These are phyloP conservation scores for Sordariomycetes sp. DNA, from an alignment of 2,329 filamentous ascomycete species.

Conservation along the genomic window DNA sequence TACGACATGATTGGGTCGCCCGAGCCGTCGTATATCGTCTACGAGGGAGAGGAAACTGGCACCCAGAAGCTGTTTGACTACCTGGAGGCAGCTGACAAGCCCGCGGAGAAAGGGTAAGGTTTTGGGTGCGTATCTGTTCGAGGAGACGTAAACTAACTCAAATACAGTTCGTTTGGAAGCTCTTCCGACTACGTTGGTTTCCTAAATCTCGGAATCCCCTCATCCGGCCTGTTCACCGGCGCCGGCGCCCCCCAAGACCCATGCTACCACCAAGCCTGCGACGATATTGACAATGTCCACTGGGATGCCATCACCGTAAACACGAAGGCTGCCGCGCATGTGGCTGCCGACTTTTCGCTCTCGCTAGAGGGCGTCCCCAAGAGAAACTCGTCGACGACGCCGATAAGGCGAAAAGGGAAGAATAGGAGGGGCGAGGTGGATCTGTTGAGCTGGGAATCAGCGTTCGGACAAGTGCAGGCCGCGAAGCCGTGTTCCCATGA, in stretches of 20 bases:
- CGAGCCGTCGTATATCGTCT: conserved; percentile 25
- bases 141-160: background rate
- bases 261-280: conserved; percentile 24
- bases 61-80: conserved; percentile 22
- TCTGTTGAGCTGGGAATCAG: conserved; percentile 2
- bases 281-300: conserved; percentile 25
- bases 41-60: conserved; percentile 26
- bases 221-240: conserved; percentile 28
- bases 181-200: conserved; percentile 31
- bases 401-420: background rate
- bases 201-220: conserved; percentile 25
- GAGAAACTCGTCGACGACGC: conserved; percentile 14
- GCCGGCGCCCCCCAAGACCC: conserved; percentile 21
- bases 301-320: conserved; percentile 21
- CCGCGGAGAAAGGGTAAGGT: conserved; percentile 18
- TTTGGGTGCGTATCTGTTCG: conserved; percentile 1
- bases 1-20: conserved; percentile 58
- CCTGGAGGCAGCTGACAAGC: conserved; percentile 21
- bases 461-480: background rate
- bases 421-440: background rate
- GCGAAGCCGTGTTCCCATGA: conserved; percentile 4
- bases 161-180: conserved; percentile 20
- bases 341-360: conserved; percentile 27
- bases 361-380: conserved; percentile 22
- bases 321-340: conserved; percentile 35